Conservation (phyloP, 257 asterid genomes). For the Fraxinus anomala region DNA sequence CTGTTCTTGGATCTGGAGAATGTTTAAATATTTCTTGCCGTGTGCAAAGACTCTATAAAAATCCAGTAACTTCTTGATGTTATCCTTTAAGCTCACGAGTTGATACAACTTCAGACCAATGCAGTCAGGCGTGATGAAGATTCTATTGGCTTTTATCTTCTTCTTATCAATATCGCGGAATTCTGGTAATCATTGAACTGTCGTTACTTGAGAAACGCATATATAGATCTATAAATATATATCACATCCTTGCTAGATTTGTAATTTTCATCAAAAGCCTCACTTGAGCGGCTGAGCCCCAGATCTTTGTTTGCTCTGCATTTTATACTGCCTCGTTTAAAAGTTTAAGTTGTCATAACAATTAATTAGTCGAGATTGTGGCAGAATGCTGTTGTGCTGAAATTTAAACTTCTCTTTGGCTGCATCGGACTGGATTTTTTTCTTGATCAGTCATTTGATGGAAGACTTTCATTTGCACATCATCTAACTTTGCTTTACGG, state of each 20-base stretch:
- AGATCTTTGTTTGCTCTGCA: not conserved
- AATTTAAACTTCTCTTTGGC: no score
- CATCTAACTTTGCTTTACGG: not conserved
- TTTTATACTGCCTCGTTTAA: no score
- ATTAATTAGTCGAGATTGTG: not conserved
- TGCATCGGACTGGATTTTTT: no score
- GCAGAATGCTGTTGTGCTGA: not conserved
- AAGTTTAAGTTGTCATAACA: not conserved
- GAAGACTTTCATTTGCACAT: not conserved
- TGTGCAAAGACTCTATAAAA: constrained; percentile 4
- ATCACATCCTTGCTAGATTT: not conserved
- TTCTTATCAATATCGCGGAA: constrained; percentile 25
- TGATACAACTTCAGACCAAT: constrained; percentile 20
- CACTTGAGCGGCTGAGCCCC: not conserved
- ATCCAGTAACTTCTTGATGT: constrained; percentile 1
- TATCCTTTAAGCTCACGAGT: not conserved
- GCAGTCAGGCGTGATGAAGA: constrained; percentile 25
- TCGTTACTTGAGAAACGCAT: not conserved
- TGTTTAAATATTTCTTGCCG: constrained; percentile 21
- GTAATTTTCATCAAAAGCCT: not conserved
- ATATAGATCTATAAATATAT: not conserved
- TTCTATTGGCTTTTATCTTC: constrained; percentile 33
- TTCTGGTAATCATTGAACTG: constrained; percentile 41
- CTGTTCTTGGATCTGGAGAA: constrained; percentile 30
- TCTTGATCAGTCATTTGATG: no score